phyloP scores from a whole-genome alignment of 129 eudicot species.

The Centella asiatica region DNA sequence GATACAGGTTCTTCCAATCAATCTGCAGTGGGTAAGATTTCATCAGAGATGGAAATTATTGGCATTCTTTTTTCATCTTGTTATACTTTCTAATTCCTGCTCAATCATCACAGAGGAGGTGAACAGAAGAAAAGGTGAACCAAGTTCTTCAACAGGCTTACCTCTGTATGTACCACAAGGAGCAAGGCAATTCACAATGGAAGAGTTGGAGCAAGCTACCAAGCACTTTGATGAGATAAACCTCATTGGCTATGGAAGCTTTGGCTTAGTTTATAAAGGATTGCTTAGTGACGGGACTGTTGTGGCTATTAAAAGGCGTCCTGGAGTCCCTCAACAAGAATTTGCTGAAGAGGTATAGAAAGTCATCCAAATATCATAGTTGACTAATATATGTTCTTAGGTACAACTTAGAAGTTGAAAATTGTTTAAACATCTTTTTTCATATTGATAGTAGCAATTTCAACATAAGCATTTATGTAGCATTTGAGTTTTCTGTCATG shows the following conservation, averaged over 20 bases:
- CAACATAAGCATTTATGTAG: too few relatives aligned
- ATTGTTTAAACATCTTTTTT: too few relatives aligned
- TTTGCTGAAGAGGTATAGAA: constrained; percentile 32
- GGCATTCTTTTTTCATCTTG: not conserved
- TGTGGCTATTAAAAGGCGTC: constrained; percentile 42
- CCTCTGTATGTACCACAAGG: constrained; percentile 11
- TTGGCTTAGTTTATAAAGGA: constrained; percentile 46
- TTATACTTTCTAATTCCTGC: not conserved
- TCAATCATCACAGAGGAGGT: constrained; percentile 21
- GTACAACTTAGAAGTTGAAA: too few relatives aligned
- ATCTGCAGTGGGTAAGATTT: constrained; percentile 30
- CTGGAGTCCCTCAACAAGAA: constrained; percentile 28
- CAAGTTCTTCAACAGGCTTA: constrained; percentile 10
- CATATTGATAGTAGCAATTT: too few relatives aligned
- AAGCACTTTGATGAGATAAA: constrained; percentile 33
- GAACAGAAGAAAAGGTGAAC: constrained; percentile 13
- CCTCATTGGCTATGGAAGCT: constrained; percentile 46
- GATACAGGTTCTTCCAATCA: constrained; percentile 51
- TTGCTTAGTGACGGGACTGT: constrained; percentile 36
- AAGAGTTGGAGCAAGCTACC: constrained; percentile 45
- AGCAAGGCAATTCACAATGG: constrained; percentile 34
- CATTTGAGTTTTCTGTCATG: not conserved
- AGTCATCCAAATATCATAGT: not conserved
- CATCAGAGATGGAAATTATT: not conserved
- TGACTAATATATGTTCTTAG: not conserved